These are phyloP conservation scores for Lactifluus pinguis DNA, from an alignment of 768 basidiomycete species.

Conservation along the genomic window DNA sequence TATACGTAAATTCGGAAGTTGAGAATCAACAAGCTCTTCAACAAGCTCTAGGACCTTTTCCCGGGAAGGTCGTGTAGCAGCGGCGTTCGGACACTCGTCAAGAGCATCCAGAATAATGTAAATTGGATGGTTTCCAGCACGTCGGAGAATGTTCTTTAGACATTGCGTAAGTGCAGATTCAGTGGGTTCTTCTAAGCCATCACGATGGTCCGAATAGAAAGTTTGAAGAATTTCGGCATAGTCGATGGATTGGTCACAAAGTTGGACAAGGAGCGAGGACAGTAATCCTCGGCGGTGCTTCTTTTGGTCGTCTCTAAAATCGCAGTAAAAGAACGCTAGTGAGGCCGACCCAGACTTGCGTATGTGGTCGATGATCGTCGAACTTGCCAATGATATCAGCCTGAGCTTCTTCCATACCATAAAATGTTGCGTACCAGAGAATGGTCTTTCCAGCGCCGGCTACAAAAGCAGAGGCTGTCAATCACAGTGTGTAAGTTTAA, in stretches of 20 bases:
- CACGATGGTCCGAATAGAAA: not conserved
- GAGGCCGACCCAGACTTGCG: not conserved
- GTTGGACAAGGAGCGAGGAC: not conserved
- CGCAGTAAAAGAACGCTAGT: constrained; percentile 1
- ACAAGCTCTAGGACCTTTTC: not conserved
- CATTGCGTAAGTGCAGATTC: not conserved
- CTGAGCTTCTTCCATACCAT: not conserved
- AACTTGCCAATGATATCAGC: not conserved
- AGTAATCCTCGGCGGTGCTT: not conserved
- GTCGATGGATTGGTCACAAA: not conserved
- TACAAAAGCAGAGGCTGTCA: not conserved
- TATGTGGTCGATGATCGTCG: not conserved
- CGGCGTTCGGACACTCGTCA: not conserved
- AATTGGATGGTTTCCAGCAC: not conserved
- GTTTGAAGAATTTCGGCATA: not conserved
- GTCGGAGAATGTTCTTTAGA: not conserved
- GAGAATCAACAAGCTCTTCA: not conserved
- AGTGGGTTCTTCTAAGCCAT: not conserved
- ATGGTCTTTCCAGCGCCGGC: constrained; percentile 3
- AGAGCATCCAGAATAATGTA: not conserved
- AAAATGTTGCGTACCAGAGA: not conserved
- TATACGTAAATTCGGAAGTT: not conserved
- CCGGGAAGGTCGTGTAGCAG: not conserved
- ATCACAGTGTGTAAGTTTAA: not conserved
- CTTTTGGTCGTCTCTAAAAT: not conserved